A percentile compares a stretch with the other conserved stretches of the same genome.
These are phyloP conservation scores for Colletotrichum simmondsii DNA, from an alignment of 2,329 filamentous ascomycete genomes.

Conservation along the genomic window DNA sequence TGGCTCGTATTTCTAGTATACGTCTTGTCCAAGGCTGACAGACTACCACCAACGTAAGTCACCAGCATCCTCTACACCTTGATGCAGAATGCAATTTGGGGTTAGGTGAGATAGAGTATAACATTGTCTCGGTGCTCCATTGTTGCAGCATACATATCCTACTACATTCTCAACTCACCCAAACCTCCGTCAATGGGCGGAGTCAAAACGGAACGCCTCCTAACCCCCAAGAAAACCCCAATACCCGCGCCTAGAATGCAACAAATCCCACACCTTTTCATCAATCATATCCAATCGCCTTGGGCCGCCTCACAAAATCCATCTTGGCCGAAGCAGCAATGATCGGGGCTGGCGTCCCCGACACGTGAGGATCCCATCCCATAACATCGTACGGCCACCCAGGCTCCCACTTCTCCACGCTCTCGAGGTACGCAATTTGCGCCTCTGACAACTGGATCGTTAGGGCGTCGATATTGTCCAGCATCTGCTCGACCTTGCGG, in stretches of 20 bases:
- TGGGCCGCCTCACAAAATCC: neutral
- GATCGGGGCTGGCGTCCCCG: neutral
- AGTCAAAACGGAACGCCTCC: neutral
- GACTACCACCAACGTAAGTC: neutral
- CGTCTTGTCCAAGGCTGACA: neutral
- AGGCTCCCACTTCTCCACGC: constrained; percentile 61
- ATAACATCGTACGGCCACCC: constrained; percentile 64
- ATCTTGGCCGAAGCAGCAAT: neutral
- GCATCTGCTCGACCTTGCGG: constrained; percentile 62
- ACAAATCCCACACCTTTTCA: neutral
- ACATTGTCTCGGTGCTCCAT: neutral
- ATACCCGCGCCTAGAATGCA: neutral
- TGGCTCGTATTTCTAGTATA: neutral
- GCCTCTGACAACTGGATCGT: constrained; percentile 58
- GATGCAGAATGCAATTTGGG: neutral
- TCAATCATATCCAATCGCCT: neutral
- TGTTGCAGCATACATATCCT: neutral
- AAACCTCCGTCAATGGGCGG: neutral
- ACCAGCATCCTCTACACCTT: neutral
- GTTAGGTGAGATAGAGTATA: too few relatives aligned
- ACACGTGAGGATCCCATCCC: constrained; percentile 39
- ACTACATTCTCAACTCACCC: neutral
- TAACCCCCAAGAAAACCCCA: neutral
- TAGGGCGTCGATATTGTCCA: constrained; percentile 67
- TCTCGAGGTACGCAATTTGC: constrained; percentile 66